Conservation (phyloP, 768 basidiomycete species). For the Amyloporia xantha region DNA sequence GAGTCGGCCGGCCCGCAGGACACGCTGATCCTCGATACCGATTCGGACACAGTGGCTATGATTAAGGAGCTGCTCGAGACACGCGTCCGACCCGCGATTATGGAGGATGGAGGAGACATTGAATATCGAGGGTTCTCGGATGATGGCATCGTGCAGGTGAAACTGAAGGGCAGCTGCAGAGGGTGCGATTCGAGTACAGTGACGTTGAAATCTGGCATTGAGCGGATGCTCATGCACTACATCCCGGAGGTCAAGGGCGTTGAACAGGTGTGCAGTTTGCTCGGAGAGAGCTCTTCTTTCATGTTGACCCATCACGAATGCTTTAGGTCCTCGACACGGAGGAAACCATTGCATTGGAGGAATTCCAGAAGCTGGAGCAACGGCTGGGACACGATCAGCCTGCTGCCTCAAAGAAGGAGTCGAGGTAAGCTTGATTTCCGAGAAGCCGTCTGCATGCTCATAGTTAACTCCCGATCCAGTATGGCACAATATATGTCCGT, state of each 20-base stretch:
- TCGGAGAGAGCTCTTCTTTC: not conserved
- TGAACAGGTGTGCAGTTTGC: conserved; percentile 57
- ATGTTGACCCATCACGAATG: not conserved
- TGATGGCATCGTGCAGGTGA: conserved; percentile 76
- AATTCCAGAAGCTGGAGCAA: conserved; percentile 79
- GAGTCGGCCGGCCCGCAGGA: conserved; percentile 88
- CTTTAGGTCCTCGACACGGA: conserved; percentile 82
- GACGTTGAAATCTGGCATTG: conserved; percentile 94
- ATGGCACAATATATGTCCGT: conserved; percentile 83
- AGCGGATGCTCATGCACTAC: conserved; percentile 99
- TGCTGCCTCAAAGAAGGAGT: conserved; percentile 29
- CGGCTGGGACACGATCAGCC: conserved; percentile 42
- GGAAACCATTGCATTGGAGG: conserved; percentile 78
- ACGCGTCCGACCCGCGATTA: conserved; percentile 90
- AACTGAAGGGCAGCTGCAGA: conserved; percentile 94
- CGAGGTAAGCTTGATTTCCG: conserved; percentile 32
- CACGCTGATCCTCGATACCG: conserved; percentile 87
- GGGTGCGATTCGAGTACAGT: conserved; percentile 93
- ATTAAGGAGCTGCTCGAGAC: conserved; percentile 97
- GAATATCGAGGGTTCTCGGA: conserved; percentile 91
- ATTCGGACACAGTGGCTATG: conserved; percentile 97
- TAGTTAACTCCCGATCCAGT: conserved; percentile 33
- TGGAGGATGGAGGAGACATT: conserved; percentile 98
- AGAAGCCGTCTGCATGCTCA: too few species aligned
- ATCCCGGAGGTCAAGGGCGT: conserved; percentile 93